These are phyloP conservation scores for Tetrapyrgos nigripes DNA, from an alignment of 1,284 basidiomycete genomes.

Conservation along the genomic window DNA sequence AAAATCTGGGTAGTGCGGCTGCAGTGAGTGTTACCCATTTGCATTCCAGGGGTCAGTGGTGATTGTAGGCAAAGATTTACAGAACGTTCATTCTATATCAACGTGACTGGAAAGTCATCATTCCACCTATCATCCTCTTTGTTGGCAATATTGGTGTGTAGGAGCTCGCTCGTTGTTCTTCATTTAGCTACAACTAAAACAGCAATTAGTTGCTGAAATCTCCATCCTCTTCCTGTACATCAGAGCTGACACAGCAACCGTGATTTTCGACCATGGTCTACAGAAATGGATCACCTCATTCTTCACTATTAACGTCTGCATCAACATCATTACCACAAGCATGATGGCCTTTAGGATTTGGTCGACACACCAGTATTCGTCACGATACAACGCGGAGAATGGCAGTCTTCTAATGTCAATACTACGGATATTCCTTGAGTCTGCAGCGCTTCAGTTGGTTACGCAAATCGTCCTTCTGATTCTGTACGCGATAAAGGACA, in stretches of 20 bases:
- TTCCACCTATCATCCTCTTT: constrained; percentile 19
- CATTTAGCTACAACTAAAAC: not conserved
- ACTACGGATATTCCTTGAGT: constrained; percentile 21
- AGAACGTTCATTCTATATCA: constrained; percentile 23
- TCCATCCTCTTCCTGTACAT: constrained; percentile 13
- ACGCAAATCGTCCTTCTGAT: constrained; percentile 18
- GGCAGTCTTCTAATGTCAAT: constrained; percentile 9
- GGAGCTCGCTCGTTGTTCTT: too few species aligned
- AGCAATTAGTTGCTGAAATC: constrained; percentile 15
- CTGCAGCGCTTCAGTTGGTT: constrained; percentile 18
- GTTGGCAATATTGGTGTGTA: constrained; percentile 18
- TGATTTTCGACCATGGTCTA: constrained; percentile 14
- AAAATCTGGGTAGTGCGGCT: constrained; percentile 20
- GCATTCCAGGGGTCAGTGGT: not conserved
- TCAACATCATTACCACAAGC: constrained; percentile 20
- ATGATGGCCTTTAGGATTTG: constrained; percentile 21
- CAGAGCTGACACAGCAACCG: constrained; percentile 5
- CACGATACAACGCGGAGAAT: constrained; percentile 7
- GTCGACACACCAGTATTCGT: constrained; percentile 5
- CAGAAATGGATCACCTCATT: constrained; percentile 15
- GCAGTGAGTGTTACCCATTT: constrained; percentile 13
- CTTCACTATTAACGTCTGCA: constrained; percentile 17
- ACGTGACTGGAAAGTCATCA: constrained; percentile 14
- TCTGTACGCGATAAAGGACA: constrained; percentile 14
- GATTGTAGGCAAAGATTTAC: constrained; percentile 16